phyloP scores from a whole-genome alignment of 371 early-diverging fungal genomes.

The Mortierella sp. region DNA sequence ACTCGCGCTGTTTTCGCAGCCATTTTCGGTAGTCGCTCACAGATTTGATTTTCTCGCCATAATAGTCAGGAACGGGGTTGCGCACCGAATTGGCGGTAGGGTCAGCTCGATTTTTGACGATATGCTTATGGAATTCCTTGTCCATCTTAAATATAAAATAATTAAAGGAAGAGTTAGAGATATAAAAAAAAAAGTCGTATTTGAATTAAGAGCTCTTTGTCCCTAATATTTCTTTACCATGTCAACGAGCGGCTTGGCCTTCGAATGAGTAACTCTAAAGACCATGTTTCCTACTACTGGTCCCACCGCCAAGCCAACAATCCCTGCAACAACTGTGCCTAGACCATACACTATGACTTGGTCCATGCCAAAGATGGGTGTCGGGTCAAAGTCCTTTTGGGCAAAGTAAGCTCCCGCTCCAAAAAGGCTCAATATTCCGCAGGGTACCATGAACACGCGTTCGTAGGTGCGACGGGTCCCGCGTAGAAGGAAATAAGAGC shows the following conservation, averaged over 20 bases:
- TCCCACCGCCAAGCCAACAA: conserved; percentile 77
- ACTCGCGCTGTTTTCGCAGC: conserved; percentile 91
- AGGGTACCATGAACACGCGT: conserved; percentile 74
- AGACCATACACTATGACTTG: conserved; percentile 76
- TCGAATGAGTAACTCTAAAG: conserved; percentile 75
- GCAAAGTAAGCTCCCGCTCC: conserved; percentile 79
- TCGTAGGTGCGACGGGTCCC: conserved; percentile 78
- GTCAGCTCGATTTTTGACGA: conserved; percentile 83
- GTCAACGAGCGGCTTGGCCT: conserved; percentile 70
- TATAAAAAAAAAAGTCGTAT: no score
- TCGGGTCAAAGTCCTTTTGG: conserved; percentile 83
- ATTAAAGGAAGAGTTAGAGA: neutral
- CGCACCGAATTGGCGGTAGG: conserved; percentile 81
- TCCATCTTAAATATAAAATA: conserved; percentile 63
- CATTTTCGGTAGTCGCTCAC: conserved; percentile 87
- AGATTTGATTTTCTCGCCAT: conserved; percentile 92
- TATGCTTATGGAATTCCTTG: conserved; percentile 83
- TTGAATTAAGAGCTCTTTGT: conserved; percentile 77
- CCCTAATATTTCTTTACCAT: conserved; percentile 40
- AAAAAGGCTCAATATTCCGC: conserved; percentile 74
- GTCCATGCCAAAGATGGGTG: conserved; percentile 84
- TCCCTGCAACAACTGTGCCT: conserved; percentile 72
- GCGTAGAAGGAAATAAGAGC: conserved; percentile 84
- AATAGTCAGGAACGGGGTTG: conserved; percentile 92
- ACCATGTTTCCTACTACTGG: conserved; percentile 74